These are phyloP conservation scores for Pochonia chlamydosporia DNA, from an alignment of 2,329 filamentous ascomycete genomes.

Conservation along the genomic window DNA sequence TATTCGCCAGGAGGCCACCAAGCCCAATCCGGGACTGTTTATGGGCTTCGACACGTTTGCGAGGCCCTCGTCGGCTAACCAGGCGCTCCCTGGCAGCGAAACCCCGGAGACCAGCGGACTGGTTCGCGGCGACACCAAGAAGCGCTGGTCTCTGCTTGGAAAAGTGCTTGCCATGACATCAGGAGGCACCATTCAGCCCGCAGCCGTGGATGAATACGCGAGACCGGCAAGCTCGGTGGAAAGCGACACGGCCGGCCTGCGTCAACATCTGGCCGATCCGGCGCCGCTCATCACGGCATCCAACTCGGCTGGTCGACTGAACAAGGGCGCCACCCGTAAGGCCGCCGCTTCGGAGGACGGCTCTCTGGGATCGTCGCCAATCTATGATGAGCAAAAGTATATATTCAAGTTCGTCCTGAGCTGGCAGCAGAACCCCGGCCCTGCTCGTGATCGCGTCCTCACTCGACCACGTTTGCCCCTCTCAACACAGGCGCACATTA, in stretches of 20 bases:
- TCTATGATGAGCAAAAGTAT: conserved; percentile 51
- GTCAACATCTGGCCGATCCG: conserved; percentile 1
- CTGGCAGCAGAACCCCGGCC: conserved; percentile 51
- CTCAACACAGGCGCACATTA: conserved; percentile 61
- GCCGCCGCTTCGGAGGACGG: conserved; percentile 42
- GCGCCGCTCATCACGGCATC: conserved; percentile 4
- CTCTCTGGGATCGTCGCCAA: conserved; percentile 49
- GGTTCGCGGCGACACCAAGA: conserved; percentile 42
- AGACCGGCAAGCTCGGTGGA: neutral
- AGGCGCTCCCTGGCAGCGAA: conserved; percentile 17
- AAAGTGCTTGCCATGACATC: conserved; percentile 48
- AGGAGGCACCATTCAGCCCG: conserved; percentile 12
- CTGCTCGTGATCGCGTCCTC: conserved; percentile 56
- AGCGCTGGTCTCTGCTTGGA: conserved; percentile 57
- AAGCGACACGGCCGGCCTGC: neutral
- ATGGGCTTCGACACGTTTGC: conserved; percentile 44
- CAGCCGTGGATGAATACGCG: neutral
- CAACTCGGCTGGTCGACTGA: neutral
- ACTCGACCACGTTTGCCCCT: conserved; percentile 63
- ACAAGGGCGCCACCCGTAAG: conserved; percentile 16
- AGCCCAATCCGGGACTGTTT: conserved; percentile 41
- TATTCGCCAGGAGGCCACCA: conserved; percentile 66
- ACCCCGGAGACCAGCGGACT: conserved; percentile 18
- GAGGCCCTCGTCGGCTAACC: conserved; percentile 17
- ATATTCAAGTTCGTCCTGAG: conserved; percentile 72